phyloP scores from a whole-genome alignment of 2,329 filamentous ascomycete genomes.

The Zalaria sp. region DNA sequence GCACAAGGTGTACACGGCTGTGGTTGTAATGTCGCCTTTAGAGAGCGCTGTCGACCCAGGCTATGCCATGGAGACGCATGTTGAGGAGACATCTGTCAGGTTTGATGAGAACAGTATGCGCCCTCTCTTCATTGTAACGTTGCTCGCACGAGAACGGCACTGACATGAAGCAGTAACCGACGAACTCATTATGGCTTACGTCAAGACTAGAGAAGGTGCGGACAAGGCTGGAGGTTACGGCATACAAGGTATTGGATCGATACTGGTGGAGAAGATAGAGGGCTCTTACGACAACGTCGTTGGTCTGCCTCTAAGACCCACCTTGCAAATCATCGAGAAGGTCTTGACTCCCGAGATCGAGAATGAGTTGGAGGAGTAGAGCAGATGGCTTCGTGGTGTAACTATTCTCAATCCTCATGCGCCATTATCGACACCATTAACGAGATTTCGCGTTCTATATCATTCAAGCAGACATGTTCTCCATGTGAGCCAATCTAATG shows the following conservation, averaged over 20 bases:
- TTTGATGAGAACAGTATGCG: slow-evolving; percentile 51
- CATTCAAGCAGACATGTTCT: slow-evolving; percentile 1
- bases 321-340: slow-evolving; percentile 72
- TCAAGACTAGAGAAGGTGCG: slow-evolving; percentile 74
- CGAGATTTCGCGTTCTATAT: too few relatives aligned
- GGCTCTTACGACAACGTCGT: slow-evolving; percentile 90
- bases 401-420: too few relatives aligned
- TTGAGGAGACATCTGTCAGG: slow-evolving; percentile 83
- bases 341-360: slow-evolving; percentile 61
- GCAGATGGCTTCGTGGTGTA: background rate
- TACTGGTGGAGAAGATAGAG: slow-evolving; percentile 79
- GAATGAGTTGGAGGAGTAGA: slow-evolving; percentile 33
- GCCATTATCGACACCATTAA: too few relatives aligned
- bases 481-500: slow-evolving; percentile 38
- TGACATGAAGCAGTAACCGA: slow-evolving; percentile 44
- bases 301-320: slow-evolving; percentile 68
- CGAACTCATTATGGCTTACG: slow-evolving; percentile 68
- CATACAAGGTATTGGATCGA: slow-evolving; percentile 74
- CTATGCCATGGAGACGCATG: slow-evolving; percentile 65
- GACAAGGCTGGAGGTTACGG: slow-evolving; percentile 97
- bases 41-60: slow-evolving; percentile 71
- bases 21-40: slow-evolving; percentile 71
- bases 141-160: background rate
- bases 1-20: slow-evolving; percentile 76
- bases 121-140: background rate